Base-by-base conservation (phyloP, 1,139 yeast species). In the Yamadazyma buinensis region DNA sequence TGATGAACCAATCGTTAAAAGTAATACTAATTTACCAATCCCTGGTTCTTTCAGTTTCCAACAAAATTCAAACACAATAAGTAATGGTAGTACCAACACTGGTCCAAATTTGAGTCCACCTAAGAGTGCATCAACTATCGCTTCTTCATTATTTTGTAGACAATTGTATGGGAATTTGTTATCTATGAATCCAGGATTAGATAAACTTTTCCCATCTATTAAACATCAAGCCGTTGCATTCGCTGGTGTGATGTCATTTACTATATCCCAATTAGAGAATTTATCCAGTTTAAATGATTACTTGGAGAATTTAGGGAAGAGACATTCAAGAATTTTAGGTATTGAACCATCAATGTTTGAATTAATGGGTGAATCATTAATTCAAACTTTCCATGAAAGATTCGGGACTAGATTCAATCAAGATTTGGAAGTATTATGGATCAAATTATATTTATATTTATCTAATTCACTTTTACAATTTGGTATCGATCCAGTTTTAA, bases 291-390 rank as follows among this genome's bases (percentile, higher is more conserved):
- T 84, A 47, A 80, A 83, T 48, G 83, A 73, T 30, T 80, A 80
- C 41, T 61, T 85, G 33, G 66, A 65, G 33, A 73, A 75, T 32
- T 61, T 85, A 44, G 95, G 92, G 2, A 84, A 84, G 54, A 66
- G 87, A 36, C 95, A 85, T 54, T 65, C 87, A 4, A 64, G 95
- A 42, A 79, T 85, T 33, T 64, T 85, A 43, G 87, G 85, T 11
- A 82, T 84, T 32, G 88, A 82, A 44, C 77, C 86, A 0, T 71
- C 72, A 7, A 82, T 80, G 54, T 85, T 81, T 51, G 86, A 83
- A 54, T 59, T 81, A 30, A 82, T 86, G 82, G 95, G 95, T 2
- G 77, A 77, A 42, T 94, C 94, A 0, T 64, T 86, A 35, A 66
- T 85, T 38, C 75, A 75, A 46, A 85, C 95, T 1, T 77, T 85